These are phyloP conservation scores for Strobilomyces echinocephalus DNA, from an alignment of 768 basidiomycete genomes.

Conservation along the genomic window DNA sequence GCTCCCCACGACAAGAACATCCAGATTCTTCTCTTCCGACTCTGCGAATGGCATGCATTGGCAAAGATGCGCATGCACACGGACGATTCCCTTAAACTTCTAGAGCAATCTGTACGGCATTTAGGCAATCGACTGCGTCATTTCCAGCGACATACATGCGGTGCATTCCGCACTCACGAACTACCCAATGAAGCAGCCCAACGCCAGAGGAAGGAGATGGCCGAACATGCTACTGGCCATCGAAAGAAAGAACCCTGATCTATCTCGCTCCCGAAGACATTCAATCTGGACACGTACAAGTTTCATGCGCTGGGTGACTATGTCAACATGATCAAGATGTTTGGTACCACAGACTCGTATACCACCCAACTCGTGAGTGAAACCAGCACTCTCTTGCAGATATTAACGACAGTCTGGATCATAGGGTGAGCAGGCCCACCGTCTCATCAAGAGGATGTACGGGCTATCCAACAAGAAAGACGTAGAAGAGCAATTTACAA, in stretches of 20 bases:
- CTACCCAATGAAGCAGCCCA: background rate
- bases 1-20: background rate
- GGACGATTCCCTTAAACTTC: background rate
- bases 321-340: background rate
- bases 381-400: too few species aligned
- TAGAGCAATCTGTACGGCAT: background rate
- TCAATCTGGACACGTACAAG: background rate
- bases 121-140: background rate
- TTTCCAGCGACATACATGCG: background rate
- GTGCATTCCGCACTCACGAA: background rate
- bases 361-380: background rate
- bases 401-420: too few species aligned
- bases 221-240: background rate
- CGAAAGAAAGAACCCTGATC: background rate
- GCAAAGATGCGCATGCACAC: background rate
- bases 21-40: background rate
- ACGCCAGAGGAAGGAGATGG: background rate
- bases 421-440: conserved; percentile 2
- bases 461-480: too few species aligned
- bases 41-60: background rate
- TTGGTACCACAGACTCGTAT: too few species aligned
- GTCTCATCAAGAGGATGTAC: too few species aligned
- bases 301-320: background rate
- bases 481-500: too few species aligned
- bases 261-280: background rate